Evolutionary conservation across 1,284 basidiomycete species (phyloP).

Genomic region (Melampsora allii-populina): DNA sequence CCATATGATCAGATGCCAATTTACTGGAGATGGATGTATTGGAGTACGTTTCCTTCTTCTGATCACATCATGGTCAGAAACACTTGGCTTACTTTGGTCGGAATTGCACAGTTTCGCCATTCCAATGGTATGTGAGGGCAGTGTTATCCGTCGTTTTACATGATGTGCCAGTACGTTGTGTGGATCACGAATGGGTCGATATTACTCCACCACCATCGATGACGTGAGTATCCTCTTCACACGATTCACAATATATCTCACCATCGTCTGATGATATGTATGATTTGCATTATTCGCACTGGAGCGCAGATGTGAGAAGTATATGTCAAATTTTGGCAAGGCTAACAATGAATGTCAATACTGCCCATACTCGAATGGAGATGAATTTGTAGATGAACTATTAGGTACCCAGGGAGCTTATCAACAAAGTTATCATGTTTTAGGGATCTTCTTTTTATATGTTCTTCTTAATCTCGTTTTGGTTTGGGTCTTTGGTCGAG

Average conservation of each 20-base stretch:
- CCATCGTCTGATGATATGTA: not conserved
- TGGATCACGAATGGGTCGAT: constrained; percentile 15
- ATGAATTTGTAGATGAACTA: constrained; percentile 33
- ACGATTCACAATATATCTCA: not conserved
- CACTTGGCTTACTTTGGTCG: not conserved
- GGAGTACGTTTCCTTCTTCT: constrained; percentile 10
- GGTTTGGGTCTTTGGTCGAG: constrained; percentile 6
- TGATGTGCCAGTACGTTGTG: constrained; percentile 30
- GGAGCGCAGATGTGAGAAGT: constrained; percentile 21
- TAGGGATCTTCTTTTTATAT: constrained; percentile 5
- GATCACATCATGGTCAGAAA: not conserved
- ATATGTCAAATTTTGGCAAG: constrained; percentile 20
- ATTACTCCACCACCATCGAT: constrained; percentile 14
- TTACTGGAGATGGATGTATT: constrained; percentile 47
- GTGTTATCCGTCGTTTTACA: constrained; percentile 43
- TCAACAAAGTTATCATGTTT: constrained; percentile 6
- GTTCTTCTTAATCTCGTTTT: constrained; percentile 19
- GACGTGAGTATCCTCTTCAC: constrained; percentile 11
- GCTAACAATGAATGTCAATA: constrained; percentile 9
- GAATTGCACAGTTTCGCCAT: constrained; percentile 18
- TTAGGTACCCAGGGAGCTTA: constrained; percentile 7
- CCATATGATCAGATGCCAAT: constrained; percentile 48
- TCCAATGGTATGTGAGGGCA: constrained; percentile 48
- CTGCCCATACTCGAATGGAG: constrained; percentile 25
- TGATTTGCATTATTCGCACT: not conserved